These are phyloP conservation scores for Fraxinus latifolia DNA, from an alignment of 305 asterid genomes.

Conservation along the genomic window DNA sequence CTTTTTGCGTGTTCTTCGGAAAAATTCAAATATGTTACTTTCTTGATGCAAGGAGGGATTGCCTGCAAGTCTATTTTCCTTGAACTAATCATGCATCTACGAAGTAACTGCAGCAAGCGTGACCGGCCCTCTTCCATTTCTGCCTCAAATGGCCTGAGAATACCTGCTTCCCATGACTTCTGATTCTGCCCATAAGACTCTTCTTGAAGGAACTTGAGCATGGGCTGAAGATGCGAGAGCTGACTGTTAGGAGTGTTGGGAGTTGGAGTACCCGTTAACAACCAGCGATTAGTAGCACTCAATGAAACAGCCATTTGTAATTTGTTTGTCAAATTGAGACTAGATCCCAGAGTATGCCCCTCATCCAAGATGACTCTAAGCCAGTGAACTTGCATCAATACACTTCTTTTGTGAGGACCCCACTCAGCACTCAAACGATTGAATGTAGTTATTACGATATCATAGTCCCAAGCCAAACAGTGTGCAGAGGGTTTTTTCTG, in stretches of 20 bases:
- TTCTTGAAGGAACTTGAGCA: slow-evolving; percentile 90
- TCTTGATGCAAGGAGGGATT: slow-evolving; percentile 90
- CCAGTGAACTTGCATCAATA: slow-evolving; percentile 92
- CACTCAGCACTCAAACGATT: slow-evolving; percentile 94
- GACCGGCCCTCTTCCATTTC: slow-evolving; percentile 94
- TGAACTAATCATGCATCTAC: slow-evolving; percentile 93
- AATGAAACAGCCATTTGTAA: slow-evolving; percentile 85
- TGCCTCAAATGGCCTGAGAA: slow-evolving; percentile 83
- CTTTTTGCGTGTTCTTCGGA: slow-evolving; percentile 81
- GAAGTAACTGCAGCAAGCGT: slow-evolving; percentile 78
- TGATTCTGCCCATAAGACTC: slow-evolving; percentile 76
- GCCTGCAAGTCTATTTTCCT: slow-evolving; percentile 78
- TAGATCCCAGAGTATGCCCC: slow-evolving; percentile 97
- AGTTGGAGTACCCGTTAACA: slow-evolving; percentile 96
- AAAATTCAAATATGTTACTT: slow-evolving; percentile 63
- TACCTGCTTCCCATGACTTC: slow-evolving; percentile 90
- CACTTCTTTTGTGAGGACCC: slow-evolving; percentile 77
- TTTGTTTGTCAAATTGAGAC: slow-evolving; percentile 85
- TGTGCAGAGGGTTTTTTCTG: slow-evolving; percentile 74
- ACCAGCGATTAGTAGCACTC: slow-evolving; percentile 85
- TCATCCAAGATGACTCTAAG: slow-evolving; percentile 88
- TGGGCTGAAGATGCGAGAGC: slow-evolving; percentile 80
- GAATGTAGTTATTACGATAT: slow-evolving; percentile 89
- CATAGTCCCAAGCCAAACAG: slow-evolving; percentile 92
- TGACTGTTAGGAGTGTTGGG: slow-evolving; percentile 96